Evolutionary conservation across 1,284 basidiomycete species (phyloP), one percentile per base, ranked within the genome.

Genomic region (Puccinia brachypodii): DNA sequence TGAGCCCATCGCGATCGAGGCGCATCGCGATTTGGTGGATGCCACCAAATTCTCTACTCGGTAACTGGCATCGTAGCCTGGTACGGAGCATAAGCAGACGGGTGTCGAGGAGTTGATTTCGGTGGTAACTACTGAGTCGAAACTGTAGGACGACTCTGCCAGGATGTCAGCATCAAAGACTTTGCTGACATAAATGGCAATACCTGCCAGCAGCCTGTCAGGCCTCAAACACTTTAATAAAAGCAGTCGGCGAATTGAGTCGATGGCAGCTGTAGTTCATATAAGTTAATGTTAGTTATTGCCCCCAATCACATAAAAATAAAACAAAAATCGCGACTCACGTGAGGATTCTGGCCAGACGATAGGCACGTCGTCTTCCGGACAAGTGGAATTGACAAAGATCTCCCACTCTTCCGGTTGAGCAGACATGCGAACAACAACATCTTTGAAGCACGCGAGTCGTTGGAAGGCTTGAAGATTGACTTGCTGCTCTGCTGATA

Each of bases 61-160:
- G 87, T 96, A 98, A 86, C 94, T 95, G 13, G 96, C 96, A 86
- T 98, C 96, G 85, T 97, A 96, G n/a, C 96, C 96, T 0, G 94
- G 91, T 2, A 98, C 94, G 8, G 95, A 98, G 47, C 95, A 91
- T 73, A 98, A 88, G 13, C 94, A 92, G n/a, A 98, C 88, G 0
- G 96, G 95, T 0, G 93, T 94, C 1, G 90, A 89, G 0, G 94
- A 90, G 14, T 90, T 89, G 47, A 95, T 90, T 86, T 98, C 93
- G 83, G 92, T 90, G 4, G 89, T 85, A 36, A 96, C 94, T 88
- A 97, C 91, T 9, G 88, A 87, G 28, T 90, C 89, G 53, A 98
- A 90, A 83, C 95, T 92, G 85, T 91, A 93, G 60, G 89, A 89
- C 1, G 93, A 89, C 85, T 91, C 90, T 3, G 88, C 87, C 22